A percentile compares a stretch with the other conserved stretches of the same genome.
These are phyloP conservation scores for Sporothrix pseudoabietina DNA, from an alignment of 2,329 filamentous ascomycete species.

Conservation along the genomic window DNA sequence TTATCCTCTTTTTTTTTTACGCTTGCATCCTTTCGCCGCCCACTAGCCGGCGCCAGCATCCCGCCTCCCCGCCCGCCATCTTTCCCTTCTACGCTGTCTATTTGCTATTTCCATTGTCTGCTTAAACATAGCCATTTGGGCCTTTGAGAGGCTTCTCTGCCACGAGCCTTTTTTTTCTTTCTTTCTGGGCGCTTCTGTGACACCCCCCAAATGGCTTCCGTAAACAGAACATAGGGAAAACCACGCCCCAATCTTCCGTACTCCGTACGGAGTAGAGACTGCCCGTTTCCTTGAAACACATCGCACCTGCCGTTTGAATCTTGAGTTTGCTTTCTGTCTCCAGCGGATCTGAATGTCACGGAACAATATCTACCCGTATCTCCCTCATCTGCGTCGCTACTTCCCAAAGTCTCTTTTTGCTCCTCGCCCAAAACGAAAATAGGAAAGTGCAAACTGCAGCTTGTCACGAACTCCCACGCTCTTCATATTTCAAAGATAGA, in stretches of 20 bases:
- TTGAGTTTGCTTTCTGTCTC: background rate
- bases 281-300: background rate
- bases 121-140: background rate
- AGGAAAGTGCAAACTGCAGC: conserved; percentile 10
- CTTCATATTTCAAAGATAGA: background rate
- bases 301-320: background rate
- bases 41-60: conserved; percentile 25
- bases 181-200: conserved; percentile 18
- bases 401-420: background rate
- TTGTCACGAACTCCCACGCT: background rate
- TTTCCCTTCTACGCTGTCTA: background rate
- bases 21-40: conserved; percentile 11
- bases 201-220: conserved; percentile 12
- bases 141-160: background rate
- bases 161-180: background rate
- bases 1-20: background rate
- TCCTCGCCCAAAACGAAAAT: background rate
- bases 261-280: background rate
- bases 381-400: background rate
- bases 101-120: background rate
- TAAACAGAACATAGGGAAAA: conserved; percentile 18
- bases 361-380: background rate
- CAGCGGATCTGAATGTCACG: background rate
- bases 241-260: background rate
- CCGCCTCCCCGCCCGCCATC: conserved; percentile 29